Base-by-base conservation (phyloP, 306 rosid genomes). In the Trifolium repens region DNA sequence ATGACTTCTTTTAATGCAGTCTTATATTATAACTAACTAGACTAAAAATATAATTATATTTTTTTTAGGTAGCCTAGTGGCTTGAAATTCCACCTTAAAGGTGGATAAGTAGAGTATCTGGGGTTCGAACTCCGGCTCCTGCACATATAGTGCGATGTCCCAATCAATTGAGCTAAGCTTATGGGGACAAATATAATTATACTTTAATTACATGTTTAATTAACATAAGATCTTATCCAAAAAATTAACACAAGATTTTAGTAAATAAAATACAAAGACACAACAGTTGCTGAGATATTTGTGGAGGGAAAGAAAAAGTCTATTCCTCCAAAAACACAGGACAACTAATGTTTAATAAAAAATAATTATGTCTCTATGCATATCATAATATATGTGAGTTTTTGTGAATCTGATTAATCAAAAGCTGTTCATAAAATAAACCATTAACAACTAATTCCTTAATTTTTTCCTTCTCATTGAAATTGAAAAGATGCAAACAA, bases 11-110 rank as follows among this genome's bases (percentile, higher is more conserved):
- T 59, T 19, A 2, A 22, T 59, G 8, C 66, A 35, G 30, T 46
- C 17, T 35, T 6, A 58, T 32, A 32, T 4, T 4, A 4, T 32
- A 32, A 73, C 59, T 55, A 66, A 8, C 40, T 67, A 35, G 50
- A 74, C 72, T 58, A 68, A 19, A 67, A 34, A 13, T 13, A 67
- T 42, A 39, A 27, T 43, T 42, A 67, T 19, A 43, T 22, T 22
- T 22, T 1, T 22, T 22, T 22, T 1, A 22, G 1, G 24, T 22
- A 22, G 24, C 24, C 1, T 22, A 22, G 1, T 22, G 24, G 24
- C 1, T 22, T 22, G 24, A 22, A 22, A 22, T 22, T 22, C 24
- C 24, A 22, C 24, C 24, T 1, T 22, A 0, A 22, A 22, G 24
- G 24, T 22, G 24, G 1, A 22, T 22, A 22, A 22, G 24, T 22